These are phyloP conservation scores for Neofusicoccum laricinum DNA, from an alignment of 2,329 filamentous ascomycete species.

Conservation along the genomic window DNA sequence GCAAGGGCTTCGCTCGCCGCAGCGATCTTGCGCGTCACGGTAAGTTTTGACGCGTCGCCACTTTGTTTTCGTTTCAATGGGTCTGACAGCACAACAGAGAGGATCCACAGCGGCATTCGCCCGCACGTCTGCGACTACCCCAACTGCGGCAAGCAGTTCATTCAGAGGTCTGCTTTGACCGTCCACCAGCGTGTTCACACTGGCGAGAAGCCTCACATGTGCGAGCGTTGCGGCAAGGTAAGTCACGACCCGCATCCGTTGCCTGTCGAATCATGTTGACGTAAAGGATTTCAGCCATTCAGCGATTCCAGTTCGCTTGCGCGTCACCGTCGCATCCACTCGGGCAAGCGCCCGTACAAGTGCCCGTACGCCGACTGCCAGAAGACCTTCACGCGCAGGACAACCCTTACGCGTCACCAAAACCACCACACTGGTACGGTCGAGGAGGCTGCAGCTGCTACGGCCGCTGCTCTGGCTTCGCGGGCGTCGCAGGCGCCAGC, in stretches of 20 bases:
- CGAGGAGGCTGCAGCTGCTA: constrained; percentile 86
- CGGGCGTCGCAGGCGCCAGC: constrained; percentile 43
- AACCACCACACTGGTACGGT: constrained; percentile 94
- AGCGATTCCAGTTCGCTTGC: constrained; percentile 94
- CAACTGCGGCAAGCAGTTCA: constrained; percentile 92
- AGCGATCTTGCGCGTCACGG: constrained; percentile 94
- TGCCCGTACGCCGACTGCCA: constrained; percentile 97
- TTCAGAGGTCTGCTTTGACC: constrained; percentile 91
- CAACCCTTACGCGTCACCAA: constrained; percentile 91
- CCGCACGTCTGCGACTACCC: constrained; percentile 91
- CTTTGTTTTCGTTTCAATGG: constrained; percentile 23
- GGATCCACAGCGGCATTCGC: constrained; percentile 87
- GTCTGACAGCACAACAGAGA: constrained; percentile 57
- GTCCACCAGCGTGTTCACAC: constrained; percentile 95
- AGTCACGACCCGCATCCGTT: constrained; percentile 24
- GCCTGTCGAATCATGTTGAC: constrained; percentile 15
- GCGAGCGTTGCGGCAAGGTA: constrained; percentile 95
- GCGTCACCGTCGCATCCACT: constrained; percentile 90
- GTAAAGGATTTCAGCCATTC: constrained; percentile 64
- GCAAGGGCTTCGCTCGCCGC: constrained; percentile 86
- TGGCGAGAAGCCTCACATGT: constrained; percentile 97
- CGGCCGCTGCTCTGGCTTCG: constrained; percentile 75
- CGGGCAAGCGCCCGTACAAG: constrained; percentile 93
- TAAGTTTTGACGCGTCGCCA: constrained; percentile 48
- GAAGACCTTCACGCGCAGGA: constrained; percentile 95